Base-by-base conservation (phyloP, 2,329 filamentous ascomycete genomes). In the Nothophoma quercina region DNA sequence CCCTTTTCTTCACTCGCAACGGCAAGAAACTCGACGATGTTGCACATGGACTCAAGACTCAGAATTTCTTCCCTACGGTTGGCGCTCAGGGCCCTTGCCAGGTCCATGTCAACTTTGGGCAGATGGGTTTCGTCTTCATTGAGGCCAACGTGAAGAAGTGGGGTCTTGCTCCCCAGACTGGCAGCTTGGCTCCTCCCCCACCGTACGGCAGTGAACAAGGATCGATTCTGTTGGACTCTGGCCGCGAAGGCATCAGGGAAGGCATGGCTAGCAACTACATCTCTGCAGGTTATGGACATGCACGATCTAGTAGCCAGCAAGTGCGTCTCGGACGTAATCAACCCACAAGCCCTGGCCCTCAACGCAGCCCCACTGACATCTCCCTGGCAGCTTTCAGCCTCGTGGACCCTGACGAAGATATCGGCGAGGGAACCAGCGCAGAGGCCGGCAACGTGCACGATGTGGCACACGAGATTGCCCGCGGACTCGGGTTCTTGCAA, bases 141-240 rank as follows among this genome's bases (percentile, higher is more conserved):
- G 95, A 99, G 77, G 95, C 93, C 57, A 99, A 99, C 68, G 95
- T 99, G 55, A 99, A 99, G 85, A 99, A 98, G 81, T 99, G 95
- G 95, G 95, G 95, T 2, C 80, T 99, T 48, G 95, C 95, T 39
- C 95, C 95, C 5, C 96, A 96, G 84, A 97, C 91, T 1, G 95
- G 95, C 53, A 96, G 91, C 68, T 82, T 99, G 54, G 95, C 95
- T 22, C 95, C 95, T 13, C 95, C 95, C 34, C 95, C 95, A 42
- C 95, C 95, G 1, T 99, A 99, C 71, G 95, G 95, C 39, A 96
- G 91, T 58, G 95, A 98, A 77, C 92, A 96, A 76, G 95, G 95
- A 65, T 97, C 93, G 70, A 97, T 99, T 63, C 81, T 99, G 22
- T 84, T 99, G 10, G 95, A 97, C 72, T 88, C 91, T 5, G 95